Conservation (phyloP, 2,329 filamentous ascomycete species). For the Alternaria incomplexa region DNA sequence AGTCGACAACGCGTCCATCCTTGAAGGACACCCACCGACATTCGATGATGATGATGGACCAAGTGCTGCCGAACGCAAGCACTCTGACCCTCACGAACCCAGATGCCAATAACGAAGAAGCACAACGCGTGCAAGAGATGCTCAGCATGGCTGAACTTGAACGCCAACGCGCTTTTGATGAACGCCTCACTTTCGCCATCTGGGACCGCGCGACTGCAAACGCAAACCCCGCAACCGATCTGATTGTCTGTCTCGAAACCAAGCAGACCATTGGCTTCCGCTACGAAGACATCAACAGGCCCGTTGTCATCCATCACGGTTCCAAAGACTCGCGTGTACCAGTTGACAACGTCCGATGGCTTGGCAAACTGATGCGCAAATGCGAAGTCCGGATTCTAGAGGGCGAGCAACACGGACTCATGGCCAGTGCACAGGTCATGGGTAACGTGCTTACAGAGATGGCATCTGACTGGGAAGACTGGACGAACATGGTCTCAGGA, state of each 20-base stretch:
- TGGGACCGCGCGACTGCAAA: conserved; percentile 92
- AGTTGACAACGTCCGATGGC: conserved; percentile 92
- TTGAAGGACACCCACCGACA: conserved; percentile 50
- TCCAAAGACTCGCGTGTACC: conserved; percentile 89
- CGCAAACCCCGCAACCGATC: conserved; percentile 91
- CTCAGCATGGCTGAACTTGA: conserved; percentile 72
- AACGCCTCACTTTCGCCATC: conserved; percentile 85
- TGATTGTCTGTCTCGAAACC: conserved; percentile 90
- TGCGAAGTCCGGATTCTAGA: conserved; percentile 92
- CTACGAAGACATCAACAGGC: conserved; percentile 92
- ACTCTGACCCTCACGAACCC: conserved; percentile 36
- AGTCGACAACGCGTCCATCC: conserved; percentile 19
- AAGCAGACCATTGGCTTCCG: conserved; percentile 92
- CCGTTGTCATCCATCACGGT: conserved; percentile 93
- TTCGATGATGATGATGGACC: conserved; percentile 59
- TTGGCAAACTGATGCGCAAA: conserved; percentile 89
- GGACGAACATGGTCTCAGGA: conserved; percentile 39
- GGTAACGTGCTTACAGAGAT: conserved; percentile 93
- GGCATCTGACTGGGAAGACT: conserved; percentile 77
- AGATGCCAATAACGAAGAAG: conserved; percentile 42
- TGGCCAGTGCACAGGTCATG: conserved; percentile 95
- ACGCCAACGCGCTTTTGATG: conserved; percentile 78
- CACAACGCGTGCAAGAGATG: conserved; percentile 52
- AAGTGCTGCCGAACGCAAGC: conserved; percentile 50
- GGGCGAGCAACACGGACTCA: conserved; percentile 91